Evolutionary conservation across 2,329 filamentous ascomycete species (phyloP).

Genomic region (Trichophyton rubrum): DNA sequence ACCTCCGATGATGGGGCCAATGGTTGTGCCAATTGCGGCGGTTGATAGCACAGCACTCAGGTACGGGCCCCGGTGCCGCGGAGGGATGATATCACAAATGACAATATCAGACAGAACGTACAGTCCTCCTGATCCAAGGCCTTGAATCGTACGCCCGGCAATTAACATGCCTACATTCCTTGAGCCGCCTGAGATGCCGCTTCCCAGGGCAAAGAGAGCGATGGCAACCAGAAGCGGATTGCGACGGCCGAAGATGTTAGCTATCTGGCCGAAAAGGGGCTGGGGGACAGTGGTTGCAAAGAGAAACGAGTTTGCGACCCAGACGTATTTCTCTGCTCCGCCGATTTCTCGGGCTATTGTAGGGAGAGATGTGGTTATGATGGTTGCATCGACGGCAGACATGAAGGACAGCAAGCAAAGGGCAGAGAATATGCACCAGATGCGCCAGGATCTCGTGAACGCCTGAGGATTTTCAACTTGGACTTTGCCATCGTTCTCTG

Average conservation of each 20-base stretch:
- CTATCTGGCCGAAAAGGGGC: slow-evolving; percentile 40
- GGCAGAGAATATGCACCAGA: slow-evolving; percentile 4
- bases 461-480: background rate
- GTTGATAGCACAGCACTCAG: slow-evolving; percentile 22
- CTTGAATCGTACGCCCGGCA: slow-evolving; percentile 38
- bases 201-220: slow-evolving; percentile 39
- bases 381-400: slow-evolving; percentile 26
- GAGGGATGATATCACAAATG: slow-evolving; percentile 41
- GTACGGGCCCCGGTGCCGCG: slow-evolving; percentile 32
- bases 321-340: slow-evolving; percentile 21
- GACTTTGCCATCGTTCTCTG: background rate
- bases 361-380: slow-evolving; percentile 30
- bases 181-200: slow-evolving; percentile 40
- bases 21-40: slow-evolving; percentile 34
- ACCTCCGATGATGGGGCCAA: slow-evolving; percentile 14
- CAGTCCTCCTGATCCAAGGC: slow-evolving; percentile 39
- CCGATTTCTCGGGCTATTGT: slow-evolving; percentile 24
- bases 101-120: slow-evolving; percentile 38
- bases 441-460: background rate
- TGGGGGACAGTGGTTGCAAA: slow-evolving; percentile 26
- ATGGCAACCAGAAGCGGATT: slow-evolving; percentile 30
- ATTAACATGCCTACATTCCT: slow-evolving; percentile 33
- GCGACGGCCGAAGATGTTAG: slow-evolving; percentile 41
- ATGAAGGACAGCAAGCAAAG: slow-evolving; percentile 14
- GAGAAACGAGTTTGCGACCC: slow-evolving; percentile 23